Base-by-base conservation (phyloP, 306 rosid genomes). In the Cyclanthera cordifolia region DNA sequence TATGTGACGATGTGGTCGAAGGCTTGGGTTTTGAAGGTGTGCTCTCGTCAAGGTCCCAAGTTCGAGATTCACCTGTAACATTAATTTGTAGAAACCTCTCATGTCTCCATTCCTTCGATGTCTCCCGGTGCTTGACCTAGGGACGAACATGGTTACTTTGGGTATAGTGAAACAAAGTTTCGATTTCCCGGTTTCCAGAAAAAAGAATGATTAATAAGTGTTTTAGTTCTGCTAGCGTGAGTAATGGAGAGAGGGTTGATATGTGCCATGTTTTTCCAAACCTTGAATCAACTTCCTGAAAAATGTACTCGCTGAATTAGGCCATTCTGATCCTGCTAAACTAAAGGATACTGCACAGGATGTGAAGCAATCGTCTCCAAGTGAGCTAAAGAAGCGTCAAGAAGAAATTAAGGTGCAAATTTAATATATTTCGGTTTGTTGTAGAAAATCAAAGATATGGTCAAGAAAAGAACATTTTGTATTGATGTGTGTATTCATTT, bases 301-400 rank as follows among this genome's bases (percentile, higher is more conserved):
- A 37, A 17, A 20, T 61, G 68, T 34, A 61, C 27, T 39, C 39
- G 28, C 51, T 73, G 51, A 17, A 59, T 74, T 56, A 89, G 96
- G 96, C 51, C 84, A 92, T 76, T 89, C 98, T 70, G 89, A 92
- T 82, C 88, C 96, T 1, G 85, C 72, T 51, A 82, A 81, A 74
- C 73, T 92, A 34, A 89, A 85, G 74, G 93, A 87, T 53, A 63
- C 80, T 45, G 88, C 96, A 4, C 75, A 85, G 67, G 78, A 71
- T 68, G 88, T 71, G 55, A 78, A 85, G 25, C 75, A 43, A 14
- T 70, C 82, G 49, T 82, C 89, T 13, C 70, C 83, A 0, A 78
- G 46, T 10, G 96, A 89, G 21, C 78, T 89, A 9, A 71, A 74
- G 46, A 79, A 82, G 53, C 93, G 87, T 41, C 95, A 80, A 66